A percentile compares a stretch with the other conserved stretches of the same genome.
These are phyloP conservation scores for Somion occarium DNA, from an alignment of 1,284 basidiomycete genomes.

Conservation along the genomic window DNA sequence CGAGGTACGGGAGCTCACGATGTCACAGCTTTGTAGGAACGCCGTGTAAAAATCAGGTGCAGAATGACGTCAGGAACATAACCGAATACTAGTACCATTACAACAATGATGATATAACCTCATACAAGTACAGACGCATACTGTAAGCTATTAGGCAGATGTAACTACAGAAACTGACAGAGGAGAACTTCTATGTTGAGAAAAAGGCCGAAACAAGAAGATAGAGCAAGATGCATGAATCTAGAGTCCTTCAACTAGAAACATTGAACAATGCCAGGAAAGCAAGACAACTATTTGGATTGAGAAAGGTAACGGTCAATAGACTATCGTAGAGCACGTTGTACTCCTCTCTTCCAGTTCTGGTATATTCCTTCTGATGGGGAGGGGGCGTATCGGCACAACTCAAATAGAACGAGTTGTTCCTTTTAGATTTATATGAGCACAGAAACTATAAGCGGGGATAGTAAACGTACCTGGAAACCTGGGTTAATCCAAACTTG, in stretches of 20 bases:
- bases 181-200: not conserved
- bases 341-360: conserved; percentile 49
- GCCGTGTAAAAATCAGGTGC: too few relatives aligned
- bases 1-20: too few relatives aligned
- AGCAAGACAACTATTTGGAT: conserved; percentile 1
- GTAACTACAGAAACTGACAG: not conserved
- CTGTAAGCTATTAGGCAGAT: not conserved
- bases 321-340: conserved; percentile 11
- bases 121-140: not conserved
- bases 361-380: conserved; percentile 60
- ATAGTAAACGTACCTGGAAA: conserved; percentile 35
- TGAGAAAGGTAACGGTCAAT: not conserved
- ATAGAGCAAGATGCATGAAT: not conserved
- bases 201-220: too few relatives aligned
- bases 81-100: not conserved
- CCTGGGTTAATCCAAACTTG: conserved; percentile 77
- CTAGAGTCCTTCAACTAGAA: too few relatives aligned
- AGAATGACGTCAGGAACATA: not conserved
- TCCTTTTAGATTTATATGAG: conserved; percentile 35
- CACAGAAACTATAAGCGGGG: not conserved
- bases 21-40: not conserved
- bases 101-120: not conserved
- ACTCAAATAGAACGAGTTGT: conserved; percentile 71
- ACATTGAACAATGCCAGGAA: not conserved
- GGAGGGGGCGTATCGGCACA: conserved; percentile 66